Percentiles rank a stretch among this genome's conserved stretches.
phyloP scores from a whole-genome alignment of 2,329 filamentous ascomycete genomes.

The Davidsoniella virescens region DNA sequence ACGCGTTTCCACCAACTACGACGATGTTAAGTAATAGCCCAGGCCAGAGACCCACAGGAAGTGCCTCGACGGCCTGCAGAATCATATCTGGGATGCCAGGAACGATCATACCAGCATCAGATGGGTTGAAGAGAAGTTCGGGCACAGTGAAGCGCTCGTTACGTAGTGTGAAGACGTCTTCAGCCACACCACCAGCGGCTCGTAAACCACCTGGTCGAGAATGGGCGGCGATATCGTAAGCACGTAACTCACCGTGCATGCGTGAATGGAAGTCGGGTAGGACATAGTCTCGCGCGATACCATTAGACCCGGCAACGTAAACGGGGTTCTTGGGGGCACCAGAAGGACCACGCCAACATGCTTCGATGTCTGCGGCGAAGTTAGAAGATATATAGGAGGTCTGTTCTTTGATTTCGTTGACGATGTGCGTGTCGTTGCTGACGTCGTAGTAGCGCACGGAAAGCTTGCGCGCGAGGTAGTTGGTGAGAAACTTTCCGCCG shows the following conservation, averaged over 20 bases:
- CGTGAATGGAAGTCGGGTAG: constrained; percentile 59
- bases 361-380: constrained; percentile 64
- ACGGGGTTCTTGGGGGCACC: constrained; percentile 34
- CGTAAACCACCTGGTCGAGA: constrained; percentile 26
- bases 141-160: constrained; percentile 88
- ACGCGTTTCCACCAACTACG: constrained; percentile 72
- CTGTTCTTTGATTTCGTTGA: constrained; percentile 90
- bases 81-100: constrained; percentile 71
- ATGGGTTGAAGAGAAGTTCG: constrained; percentile 75
- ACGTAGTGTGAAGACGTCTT: constrained; percentile 72
- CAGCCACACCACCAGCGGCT: constrained; percentile 30
- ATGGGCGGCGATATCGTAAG: constrained; percentile 55
- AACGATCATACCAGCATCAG: constrained; percentile 71
- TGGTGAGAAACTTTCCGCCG: constrained; percentile 84
- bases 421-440: constrained; percentile 81
- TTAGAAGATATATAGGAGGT: constrained; percentile 69
- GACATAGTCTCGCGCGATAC: constrained; percentile 77
- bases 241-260: constrained; percentile 51
- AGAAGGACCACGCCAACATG: constrained; percentile 63
- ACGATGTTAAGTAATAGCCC: constrained; percentile 73
- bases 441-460: constrained; percentile 90
- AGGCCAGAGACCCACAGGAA: constrained; percentile 75
- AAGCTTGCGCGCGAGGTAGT: constrained; percentile 77
- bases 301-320: constrained; percentile 31
- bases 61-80: constrained; percentile 53